Evolutionary conservation across 768 basidiomycete genomes (phyloP), one percentile per base, ranked within the genome.

Genomic region (Tulasnella sp.): DNA sequence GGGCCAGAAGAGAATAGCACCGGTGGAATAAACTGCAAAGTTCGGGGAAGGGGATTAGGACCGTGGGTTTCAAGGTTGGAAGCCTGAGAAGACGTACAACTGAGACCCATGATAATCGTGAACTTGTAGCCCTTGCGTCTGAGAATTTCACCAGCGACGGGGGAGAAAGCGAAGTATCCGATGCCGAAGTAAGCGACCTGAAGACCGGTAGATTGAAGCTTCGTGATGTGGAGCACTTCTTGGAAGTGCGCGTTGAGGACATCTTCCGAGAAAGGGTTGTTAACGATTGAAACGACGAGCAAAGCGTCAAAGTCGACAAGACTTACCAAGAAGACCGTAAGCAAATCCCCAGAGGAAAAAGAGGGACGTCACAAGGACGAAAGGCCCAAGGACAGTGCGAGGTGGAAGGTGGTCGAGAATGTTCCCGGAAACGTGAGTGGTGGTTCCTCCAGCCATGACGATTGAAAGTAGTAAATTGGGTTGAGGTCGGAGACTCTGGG

Each of bases 1-100:
- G 19, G 89, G 89, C 90, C 90, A 91, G 82, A 90, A 91, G 79
- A 90, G 87, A 74, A 91, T 83, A 29, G 90, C 90, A 65, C 90
- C 90, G 81, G 79, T 47, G 22, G 74, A 74, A 29, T 70, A 70
- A 14, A 70, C 69, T 70, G n/a, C 34, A 26, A 11, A 29, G n/a
- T 62, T 34, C 1, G 22, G 22, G 6, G 39, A 34, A 7, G 19
- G 12, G 0, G 35, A n/a, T 32, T 36, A 36, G 26, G 17, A 52
- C 9, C 17, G 41, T 52, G 69, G 14, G 9, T 29, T n/a, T n/a
- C 26, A 22, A 32, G 44, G 22, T 29, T n/a, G 32, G 22, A 6
- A 42, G 9, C 6, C 2, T 19, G 9, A 62, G 14, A 1, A 19
- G 69, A 59, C 32, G 34, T 52, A 79, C 78, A 79, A 47, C 80